These are phyloP conservation scores for Phytophthora citrophthora DNA, from an alignment of 352 stramenopile genomes.

Conservation along the genomic window DNA sequence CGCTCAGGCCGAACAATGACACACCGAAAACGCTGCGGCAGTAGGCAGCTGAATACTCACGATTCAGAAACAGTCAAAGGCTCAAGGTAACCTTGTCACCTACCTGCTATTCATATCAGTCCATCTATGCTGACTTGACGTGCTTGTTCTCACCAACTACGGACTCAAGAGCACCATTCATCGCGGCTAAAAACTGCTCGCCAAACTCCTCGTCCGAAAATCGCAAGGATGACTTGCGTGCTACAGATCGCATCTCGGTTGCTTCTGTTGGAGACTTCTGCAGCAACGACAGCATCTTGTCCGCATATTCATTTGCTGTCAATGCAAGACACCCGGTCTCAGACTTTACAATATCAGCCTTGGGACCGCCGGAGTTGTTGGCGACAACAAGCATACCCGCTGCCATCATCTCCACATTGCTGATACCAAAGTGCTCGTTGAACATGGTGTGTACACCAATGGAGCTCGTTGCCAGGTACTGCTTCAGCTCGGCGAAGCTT, in stretches of 20 bases:
- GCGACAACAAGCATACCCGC: slow-evolving; percentile 96
- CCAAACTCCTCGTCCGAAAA: slow-evolving; percentile 83
- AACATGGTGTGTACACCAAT: slow-evolving; percentile 99
- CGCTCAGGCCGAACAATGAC: slow-evolving; percentile 6
- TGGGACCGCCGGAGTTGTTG: slow-evolving; percentile 97
- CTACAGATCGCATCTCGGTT: slow-evolving; percentile 46
- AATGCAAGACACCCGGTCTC: slow-evolving; percentile 84
- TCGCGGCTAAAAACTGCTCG: slow-evolving; percentile 64
- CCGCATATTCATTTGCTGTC: slow-evolving; percentile 90
- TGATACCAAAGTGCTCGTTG: slow-evolving; percentile 99
- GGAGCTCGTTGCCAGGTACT: slow-evolving; percentile 81
- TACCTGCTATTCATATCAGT: slow-evolving; percentile 22
- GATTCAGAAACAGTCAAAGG: slow-evolving; percentile 2
- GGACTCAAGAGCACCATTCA: slow-evolving; percentile 34
- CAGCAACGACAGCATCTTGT: slow-evolving; percentile 74
- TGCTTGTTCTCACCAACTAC: slow-evolving; percentile 9
- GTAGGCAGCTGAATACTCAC: not conserved
- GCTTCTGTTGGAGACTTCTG: slow-evolving; percentile 37
- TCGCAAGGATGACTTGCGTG: slow-evolving; percentile 53
- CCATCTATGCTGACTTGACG: slow-evolving; percentile 28
- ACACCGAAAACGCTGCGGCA: slow-evolving; percentile 6
- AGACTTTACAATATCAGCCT: slow-evolving; percentile 92
- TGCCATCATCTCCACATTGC: slow-evolving; percentile 99
- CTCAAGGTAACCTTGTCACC: not conserved
- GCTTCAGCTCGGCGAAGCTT: slow-evolving; percentile 92